Conservation (phyloP, 2,329 filamentous ascomycete species). For the Fusarium keratoplasticum region DNA sequence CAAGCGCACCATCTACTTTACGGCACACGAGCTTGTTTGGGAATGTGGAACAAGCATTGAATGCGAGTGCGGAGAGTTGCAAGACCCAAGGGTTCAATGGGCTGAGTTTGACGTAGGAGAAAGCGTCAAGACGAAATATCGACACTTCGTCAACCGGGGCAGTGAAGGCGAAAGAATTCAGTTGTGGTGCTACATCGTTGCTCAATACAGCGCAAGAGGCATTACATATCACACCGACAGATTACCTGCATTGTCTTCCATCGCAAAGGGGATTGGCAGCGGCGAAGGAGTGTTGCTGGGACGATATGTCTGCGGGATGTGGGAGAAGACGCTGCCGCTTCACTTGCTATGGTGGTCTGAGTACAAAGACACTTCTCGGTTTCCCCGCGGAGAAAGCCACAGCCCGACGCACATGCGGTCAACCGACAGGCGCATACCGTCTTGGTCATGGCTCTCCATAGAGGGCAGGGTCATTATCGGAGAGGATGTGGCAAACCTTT, state of each 20-base stretch:
- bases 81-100: no score
- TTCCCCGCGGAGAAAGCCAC: no score
- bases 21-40: not conserved
- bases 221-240: not conserved
- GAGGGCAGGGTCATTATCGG: no score
- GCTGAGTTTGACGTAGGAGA: no score
- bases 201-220: not conserved
- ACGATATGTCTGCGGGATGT: not conserved
- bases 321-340: not conserved
- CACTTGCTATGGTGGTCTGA: no score
- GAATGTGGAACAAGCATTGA: not conserved
- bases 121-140: no score
- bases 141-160: no score
- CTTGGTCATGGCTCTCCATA: not conserved
- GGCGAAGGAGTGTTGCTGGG: not conserved
- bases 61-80: not conserved
- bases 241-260: not conserved
- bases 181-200: not conserved
- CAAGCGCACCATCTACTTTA: not conserved
- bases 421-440: not conserved
- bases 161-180: no score
- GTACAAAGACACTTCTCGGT: no score
- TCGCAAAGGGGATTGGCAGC: not conserved
- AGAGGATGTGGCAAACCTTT: no score
- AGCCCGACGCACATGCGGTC: not conserved